A percentile compares a stretch with the other conserved stretches of the same genome.
Evolutionary conservation across 768 basidiomycete genomes (phyloP).

Genomic region (Termitomyces sp.): DNA sequence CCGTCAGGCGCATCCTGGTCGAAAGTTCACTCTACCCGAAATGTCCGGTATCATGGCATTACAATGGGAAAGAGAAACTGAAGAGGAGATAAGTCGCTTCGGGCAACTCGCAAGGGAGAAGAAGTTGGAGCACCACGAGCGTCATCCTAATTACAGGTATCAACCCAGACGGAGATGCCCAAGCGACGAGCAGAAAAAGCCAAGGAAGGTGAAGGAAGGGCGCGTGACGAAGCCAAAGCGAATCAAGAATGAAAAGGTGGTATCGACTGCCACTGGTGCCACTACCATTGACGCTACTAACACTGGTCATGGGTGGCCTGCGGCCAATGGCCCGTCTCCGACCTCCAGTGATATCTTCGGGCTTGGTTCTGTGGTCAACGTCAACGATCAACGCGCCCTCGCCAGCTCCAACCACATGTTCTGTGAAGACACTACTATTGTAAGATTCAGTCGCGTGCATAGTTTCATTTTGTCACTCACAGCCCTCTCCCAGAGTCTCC

Average conservation of each 20-base stretch:
- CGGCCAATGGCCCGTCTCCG: neutral
- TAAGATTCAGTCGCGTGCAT: neutral
- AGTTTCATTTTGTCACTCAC: neutral
- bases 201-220: neutral
- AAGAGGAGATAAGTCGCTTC: neutral
- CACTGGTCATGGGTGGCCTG: neutral
- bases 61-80: neutral
- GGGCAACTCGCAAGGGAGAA: neutral
- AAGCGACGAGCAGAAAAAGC: neutral
- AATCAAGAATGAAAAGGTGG: neutral
- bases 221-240: neutral
- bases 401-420: neutral
- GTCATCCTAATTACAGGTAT: neutral
- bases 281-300: neutral
- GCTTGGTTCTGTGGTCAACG: neutral
- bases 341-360: neutral
- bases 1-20: neutral
- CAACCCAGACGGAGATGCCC: neutral
- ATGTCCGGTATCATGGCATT: neutral
- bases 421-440: neutral
- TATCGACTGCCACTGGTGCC: neutral
- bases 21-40: neutral
- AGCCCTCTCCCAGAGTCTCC: neutral
- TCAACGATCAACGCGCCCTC: neutral
- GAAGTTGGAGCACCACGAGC: neutral